Base-by-base conservation (phyloP, 345 rosid species). In the Kernera saxatilis region DNA sequence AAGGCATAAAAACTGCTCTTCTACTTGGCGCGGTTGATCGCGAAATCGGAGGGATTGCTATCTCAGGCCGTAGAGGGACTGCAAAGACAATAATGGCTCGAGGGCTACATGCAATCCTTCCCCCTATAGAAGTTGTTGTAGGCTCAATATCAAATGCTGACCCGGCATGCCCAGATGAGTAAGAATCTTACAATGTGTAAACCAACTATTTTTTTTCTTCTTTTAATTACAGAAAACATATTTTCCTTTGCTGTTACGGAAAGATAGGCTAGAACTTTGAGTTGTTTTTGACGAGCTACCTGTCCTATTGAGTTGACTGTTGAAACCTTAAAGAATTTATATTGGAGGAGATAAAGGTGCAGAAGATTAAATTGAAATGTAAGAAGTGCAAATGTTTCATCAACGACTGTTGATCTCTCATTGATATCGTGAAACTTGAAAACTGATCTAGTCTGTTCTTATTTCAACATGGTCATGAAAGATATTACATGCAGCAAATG, bases 51-150 rank as follows among this genome's bases (percentile, higher is more conserved):
- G 97, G 98, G 70, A 87, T 91, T 76, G 97, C 95, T 50, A 83
- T 93, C 23, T 87, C 89, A 52, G 97, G 96, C 59, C 89, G 75
- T 67, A 84, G 99, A 78, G 99, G 95, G 63, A 93, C 96, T 52
- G 96, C 97, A 60, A 93, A 91, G 81, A 91, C 97, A 12, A 79
- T 93, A 35, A 89, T 93, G 97, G 97, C 97, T 10, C 90, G 99
- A 60, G 99, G 99, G 7, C 67, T 91, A 61, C 96, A 93, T 74
- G 96, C 86, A 2, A 76, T 93, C 66, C 82, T 93, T 58, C 97
- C 99, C 1, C 97, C 96, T 64, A 93, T 93, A 43, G 97, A 93
- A 80, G 97, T 87, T 15, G 96, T 93, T 70, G 83, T 67, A 43
- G 91, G 93, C 56, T 93, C 99, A 53, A 82, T 85, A 15, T 74